phyloP scores from a whole-genome alignment of 1,284 basidiomycete genomes.

The Ustilago tritici region DNA sequence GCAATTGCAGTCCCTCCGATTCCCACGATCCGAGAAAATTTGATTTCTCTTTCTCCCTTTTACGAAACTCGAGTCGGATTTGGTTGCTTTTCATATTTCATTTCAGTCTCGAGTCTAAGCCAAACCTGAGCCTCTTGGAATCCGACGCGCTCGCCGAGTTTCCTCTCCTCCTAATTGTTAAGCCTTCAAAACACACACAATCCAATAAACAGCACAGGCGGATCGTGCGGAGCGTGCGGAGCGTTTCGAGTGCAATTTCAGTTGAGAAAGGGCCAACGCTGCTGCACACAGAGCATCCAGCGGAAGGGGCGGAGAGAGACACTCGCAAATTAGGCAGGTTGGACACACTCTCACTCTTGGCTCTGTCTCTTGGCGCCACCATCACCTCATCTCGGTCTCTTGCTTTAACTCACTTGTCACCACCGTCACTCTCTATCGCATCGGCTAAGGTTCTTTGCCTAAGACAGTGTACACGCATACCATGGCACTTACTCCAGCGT shows the following conservation, averaged over 20 bases:
- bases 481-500: conserved; percentile 10
- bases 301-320: neutral
- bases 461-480: neutral
- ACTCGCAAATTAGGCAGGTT: neutral
- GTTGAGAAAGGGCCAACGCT: conserved; percentile 2
- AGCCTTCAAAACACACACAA: neutral
- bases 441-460: neutral
- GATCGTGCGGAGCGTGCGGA: neutral
- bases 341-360: conserved; percentile 9
- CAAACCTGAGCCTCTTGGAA: neutral
- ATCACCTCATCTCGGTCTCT: neutral
- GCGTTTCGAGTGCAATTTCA: neutral
- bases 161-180: neutral
- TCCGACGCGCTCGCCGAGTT: neutral
- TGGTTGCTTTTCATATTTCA: neutral
- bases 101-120: neutral
- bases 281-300: too few relatives aligned
- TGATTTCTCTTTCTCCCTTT: neutral
- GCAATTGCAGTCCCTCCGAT: conserved; percentile 17
- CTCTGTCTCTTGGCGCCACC: conserved; percentile 12
- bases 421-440: neutral
- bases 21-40: conserved; percentile 40
- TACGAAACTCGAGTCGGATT: neutral
- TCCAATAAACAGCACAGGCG: neutral
- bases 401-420: neutral